These are phyloP conservation scores for Fraxinus latifolia DNA, from an alignment of 305 asterid genomes.

Conservation along the genomic window DNA sequence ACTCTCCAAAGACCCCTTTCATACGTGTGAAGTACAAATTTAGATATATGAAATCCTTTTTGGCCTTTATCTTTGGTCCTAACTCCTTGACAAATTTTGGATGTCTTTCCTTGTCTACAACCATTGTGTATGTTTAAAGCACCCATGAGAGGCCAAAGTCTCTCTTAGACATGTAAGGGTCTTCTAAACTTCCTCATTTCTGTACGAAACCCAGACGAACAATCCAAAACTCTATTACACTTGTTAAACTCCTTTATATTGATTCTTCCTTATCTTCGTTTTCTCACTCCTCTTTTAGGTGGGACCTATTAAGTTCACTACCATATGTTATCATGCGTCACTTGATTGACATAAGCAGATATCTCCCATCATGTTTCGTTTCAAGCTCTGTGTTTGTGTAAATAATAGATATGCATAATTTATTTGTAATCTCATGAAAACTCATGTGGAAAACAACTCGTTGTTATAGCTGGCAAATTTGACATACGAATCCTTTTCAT, in stretches of 20 bases:
- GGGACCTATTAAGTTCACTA: not conserved
- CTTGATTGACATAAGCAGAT: too few relatives aligned
- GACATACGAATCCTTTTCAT: not conserved
- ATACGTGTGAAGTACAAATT: not conserved
- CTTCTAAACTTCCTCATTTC: not conserved
- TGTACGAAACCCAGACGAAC: not conserved
- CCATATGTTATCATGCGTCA: not conserved
- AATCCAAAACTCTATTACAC: not conserved
- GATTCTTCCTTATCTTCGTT: not conserved
- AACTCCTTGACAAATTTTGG: not conserved
- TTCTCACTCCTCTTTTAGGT: not conserved
- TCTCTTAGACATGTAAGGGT: not conserved
- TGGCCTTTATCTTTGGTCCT: not conserved
- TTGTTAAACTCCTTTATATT: not conserved
- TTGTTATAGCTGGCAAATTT: not conserved
- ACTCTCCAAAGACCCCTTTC: not conserved
- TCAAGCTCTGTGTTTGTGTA: not conserved
- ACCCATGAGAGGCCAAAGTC: not conserved
- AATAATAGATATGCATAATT: not conserved
- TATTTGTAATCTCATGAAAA: not conserved
- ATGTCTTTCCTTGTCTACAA: not conserved
- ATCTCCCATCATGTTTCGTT: not conserved
- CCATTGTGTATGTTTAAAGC: not conserved
- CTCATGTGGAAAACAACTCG: not conserved
- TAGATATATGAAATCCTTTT: not conserved